Evolutionary conservation across 345 rosid species (phyloP).

Genomic region (Turnera subulata): DNA sequence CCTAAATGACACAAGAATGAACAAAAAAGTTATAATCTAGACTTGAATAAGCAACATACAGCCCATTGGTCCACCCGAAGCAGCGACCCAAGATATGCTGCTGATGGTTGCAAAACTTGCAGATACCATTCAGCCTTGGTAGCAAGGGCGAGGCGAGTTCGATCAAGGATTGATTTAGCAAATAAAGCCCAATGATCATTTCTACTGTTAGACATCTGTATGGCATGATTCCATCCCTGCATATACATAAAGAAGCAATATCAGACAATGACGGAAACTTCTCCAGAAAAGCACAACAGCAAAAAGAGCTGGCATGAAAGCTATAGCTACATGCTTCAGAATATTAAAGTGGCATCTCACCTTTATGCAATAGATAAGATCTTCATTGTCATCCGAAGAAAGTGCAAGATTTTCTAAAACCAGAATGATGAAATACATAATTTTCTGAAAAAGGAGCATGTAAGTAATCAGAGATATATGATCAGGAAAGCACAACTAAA

Average conservation of each 20-base stretch:
- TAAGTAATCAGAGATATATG: conserved; percentile 17
- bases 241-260: conserved; percentile 19
- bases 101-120: conserved; percentile 85
- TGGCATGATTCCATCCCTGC: conserved; percentile 84
- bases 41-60: conserved; percentile 46
- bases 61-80: conserved; percentile 85
- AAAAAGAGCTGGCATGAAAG: neutral
- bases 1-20: neutral
- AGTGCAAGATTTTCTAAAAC: conserved; percentile 92
- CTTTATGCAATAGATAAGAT: conserved; percentile 88
- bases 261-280: neutral
- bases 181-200: conserved; percentile 76
- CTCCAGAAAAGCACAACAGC: conserved; percentile 3
- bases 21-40: conserved; percentile 1
- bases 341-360: conserved; percentile 27
- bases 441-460: conserved; percentile 54
- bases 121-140: conserved; percentile 89
- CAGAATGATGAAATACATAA: conserved; percentile 67
- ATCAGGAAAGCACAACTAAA: too few species aligned
- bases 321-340: neutral
- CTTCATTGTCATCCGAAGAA: conserved; percentile 90
- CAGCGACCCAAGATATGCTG: conserved; percentile 84
- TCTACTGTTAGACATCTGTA: conserved; percentile 54
- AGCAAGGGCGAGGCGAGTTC: conserved; percentile 86
- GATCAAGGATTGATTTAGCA: conserved; percentile 93